A percentile compares a stretch with the other conserved stretches of the same genome.
Evolutionary conservation across 192 early-diverging fungal species (phyloP).

Genomic region (Backusella tuberculispora): DNA sequence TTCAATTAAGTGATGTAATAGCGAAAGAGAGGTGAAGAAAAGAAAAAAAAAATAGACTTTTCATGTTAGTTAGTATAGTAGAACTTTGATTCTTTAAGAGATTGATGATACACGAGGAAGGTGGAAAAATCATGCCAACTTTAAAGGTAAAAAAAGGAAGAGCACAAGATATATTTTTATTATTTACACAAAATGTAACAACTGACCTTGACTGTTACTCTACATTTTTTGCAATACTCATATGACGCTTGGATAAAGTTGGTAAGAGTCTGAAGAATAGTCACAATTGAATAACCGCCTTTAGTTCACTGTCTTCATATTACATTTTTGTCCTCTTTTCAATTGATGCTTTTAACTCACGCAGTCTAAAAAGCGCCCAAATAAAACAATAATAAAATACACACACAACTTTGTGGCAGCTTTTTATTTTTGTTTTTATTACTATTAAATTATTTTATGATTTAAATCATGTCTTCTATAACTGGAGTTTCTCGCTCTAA

Average conservation of each 20-base stretch:
- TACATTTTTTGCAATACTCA: constrained; percentile 10
- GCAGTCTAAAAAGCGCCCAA: not conserved
- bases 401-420: not conserved
- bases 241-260: constrained; percentile 8
- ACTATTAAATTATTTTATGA: not conserved
- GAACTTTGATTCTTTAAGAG: not conserved
- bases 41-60: not conserved
- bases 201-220: constrained; percentile 12
- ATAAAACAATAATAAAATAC: not conserved
- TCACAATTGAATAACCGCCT: constrained; percentile 12
- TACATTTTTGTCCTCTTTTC: constrained; percentile 1
- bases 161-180: constrained; percentile 5
- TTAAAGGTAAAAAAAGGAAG: not conserved
- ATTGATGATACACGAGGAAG: not conserved
- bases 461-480: constrained; percentile 9
- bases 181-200: constrained; percentile 14
- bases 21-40: too few relatives aligned
- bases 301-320: constrained; percentile 7
- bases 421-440: not conserved
- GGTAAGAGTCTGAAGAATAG: constrained; percentile 6
- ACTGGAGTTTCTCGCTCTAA: constrained; percentile 9
- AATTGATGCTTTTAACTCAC: constrained; percentile 15
- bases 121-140: constrained; percentile 8
- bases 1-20: not conserved
- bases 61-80: constrained; percentile 9